These are phyloP conservation scores for Leccinum subgranulosum DNA, from an alignment of 768 basidiomycete species.

Conservation along the genomic window DNA sequence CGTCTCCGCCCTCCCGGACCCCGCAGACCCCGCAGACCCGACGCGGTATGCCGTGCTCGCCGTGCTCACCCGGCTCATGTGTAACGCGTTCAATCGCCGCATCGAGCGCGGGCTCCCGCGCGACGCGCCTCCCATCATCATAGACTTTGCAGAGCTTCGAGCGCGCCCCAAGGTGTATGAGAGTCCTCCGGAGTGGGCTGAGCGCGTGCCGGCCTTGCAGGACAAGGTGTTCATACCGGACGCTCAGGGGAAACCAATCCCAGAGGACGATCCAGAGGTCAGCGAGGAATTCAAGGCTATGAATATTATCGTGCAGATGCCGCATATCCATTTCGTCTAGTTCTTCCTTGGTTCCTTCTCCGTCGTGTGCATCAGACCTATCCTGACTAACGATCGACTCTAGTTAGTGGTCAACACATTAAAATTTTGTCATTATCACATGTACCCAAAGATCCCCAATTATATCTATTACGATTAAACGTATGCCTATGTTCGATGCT, in stretches of 20 bases:
- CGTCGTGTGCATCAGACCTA: not conserved
- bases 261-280: slow-evolving; percentile 1
- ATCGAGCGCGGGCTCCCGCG: slow-evolving; percentile 8
- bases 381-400: not conserved
- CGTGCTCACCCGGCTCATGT: slow-evolving; percentile 10
- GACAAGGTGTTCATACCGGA: slow-evolving; percentile 3
- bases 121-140: slow-evolving; percentile 8
- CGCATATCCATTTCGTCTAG: slow-evolving; percentile 9
- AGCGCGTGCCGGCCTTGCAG: not conserved
- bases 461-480: slow-evolving; percentile 24
- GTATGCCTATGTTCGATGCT: slow-evolving; percentile 9
- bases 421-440: not conserved
- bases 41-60: slow-evolving; percentile 4
- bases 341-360: not conserved
- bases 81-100: slow-evolving; percentile 10
- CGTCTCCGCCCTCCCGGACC: slow-evolving; percentile 1
- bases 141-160: slow-evolving; percentile 8
- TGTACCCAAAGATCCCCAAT: slow-evolving; percentile 11
- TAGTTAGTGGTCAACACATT: not conserved
- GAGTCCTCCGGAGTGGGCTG: not conserved
- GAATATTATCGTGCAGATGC: slow-evolving; percentile 11
- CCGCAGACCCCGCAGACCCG: not conserved
- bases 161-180: slow-evolving; percentile 12
- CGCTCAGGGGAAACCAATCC: not conserved
- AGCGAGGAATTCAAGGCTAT: slow-evolving; percentile 9